Conservation (phyloP, 73 alveolate species). For the Tetrahymena elliotti region DNA sequence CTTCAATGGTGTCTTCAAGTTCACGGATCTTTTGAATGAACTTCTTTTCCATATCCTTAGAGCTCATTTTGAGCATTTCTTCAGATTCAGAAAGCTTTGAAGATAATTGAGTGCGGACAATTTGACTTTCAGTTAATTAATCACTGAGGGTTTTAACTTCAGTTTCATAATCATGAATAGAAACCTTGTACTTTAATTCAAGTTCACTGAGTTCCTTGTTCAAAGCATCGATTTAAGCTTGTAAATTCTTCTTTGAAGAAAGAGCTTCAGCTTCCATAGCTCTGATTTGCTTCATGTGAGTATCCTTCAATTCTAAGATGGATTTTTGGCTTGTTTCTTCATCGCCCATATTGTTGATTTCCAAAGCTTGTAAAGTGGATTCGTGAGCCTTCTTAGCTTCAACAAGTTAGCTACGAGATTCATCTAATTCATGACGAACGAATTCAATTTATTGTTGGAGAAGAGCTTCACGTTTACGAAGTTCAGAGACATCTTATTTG, state of each 20-base stretch:
- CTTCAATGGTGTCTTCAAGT: conserved; percentile 14
- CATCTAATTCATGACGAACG: conserved; percentile 28
- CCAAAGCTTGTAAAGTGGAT: conserved; percentile 34
- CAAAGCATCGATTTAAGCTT: conserved; percentile 13
- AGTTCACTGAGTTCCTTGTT: conserved; percentile 25
- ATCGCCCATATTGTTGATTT: conserved; percentile 11
- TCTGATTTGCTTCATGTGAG: conserved; percentile 18
- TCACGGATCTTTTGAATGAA: conserved; percentile 5
- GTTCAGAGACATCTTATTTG: not conserved
- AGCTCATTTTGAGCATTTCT: conserved; percentile 5
- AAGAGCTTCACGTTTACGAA: conserved; percentile 27
- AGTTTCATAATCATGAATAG: conserved; percentile 14
- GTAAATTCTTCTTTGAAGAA: conserved; percentile 4
- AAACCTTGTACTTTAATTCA: conserved; percentile 30
- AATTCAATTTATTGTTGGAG: conserved; percentile 30
- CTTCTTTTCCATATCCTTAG: conserved; percentile 28
- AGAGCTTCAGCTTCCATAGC: conserved; percentile 21
- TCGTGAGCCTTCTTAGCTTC: conserved; percentile 44
- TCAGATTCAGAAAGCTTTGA: conserved; percentile 9
- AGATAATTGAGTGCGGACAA: not conserved
- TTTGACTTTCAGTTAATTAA: conserved; percentile 4
- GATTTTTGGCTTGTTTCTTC: conserved; percentile 5
- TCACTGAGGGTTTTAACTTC: conserved; percentile 34
- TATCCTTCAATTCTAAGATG: conserved; percentile 13
- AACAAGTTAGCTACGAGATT: conserved; percentile 15